Evolutionary conservation across 2,329 filamentous ascomycete species (phyloP), one percentile per base, ranked within the genome.

Genomic region (Calonectria ilicicola): DNA sequence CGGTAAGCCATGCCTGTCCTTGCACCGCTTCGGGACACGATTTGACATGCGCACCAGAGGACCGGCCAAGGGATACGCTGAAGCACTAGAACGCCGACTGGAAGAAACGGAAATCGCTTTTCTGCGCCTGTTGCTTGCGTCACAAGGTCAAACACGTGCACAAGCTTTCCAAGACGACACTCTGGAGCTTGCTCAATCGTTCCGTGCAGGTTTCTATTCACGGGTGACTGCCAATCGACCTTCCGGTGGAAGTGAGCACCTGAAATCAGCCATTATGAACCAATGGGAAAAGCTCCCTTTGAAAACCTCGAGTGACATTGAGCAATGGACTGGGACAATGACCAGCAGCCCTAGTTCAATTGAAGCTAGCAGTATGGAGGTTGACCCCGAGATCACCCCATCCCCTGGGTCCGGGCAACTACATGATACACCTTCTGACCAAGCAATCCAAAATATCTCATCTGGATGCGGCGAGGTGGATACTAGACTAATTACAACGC

Each of bases 21-120:
- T 19, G 10, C n/a, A 5, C 2, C 12, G 8, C 5, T 46, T 2
- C 19, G 29, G 23, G 35, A 19, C 15, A 12, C 6, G 6, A 7
- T n/a, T 42, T 69, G 44, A 69, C 32, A 21, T 21, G 3, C 12
- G 17, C 9, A 15, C 9, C 44, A 87, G 86, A 64, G 86, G 86
- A 2, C 86, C 86, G 8, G 83, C 85, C n/a, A 87, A 87, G 72
- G 86, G 86, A 9, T 86, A 87, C 65, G 82, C 84, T 21, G 85
- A 87, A 76, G 83, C 84, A 19, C 74, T 87, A 21, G 85, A 87
- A 58, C 80, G 84, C 27, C 81, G 85, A 44, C 81, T 87, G 1
- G 81, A 82, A 53, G 82, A 85, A 58, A 86, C 85, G 0, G 86
- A 87, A 72, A 80, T 74, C 1, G 79, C 84, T 17, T 77, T 87